Conservation (phyloP, 2,329 filamentous ascomycete genomes). For the Botrytis deweyae region DNA sequence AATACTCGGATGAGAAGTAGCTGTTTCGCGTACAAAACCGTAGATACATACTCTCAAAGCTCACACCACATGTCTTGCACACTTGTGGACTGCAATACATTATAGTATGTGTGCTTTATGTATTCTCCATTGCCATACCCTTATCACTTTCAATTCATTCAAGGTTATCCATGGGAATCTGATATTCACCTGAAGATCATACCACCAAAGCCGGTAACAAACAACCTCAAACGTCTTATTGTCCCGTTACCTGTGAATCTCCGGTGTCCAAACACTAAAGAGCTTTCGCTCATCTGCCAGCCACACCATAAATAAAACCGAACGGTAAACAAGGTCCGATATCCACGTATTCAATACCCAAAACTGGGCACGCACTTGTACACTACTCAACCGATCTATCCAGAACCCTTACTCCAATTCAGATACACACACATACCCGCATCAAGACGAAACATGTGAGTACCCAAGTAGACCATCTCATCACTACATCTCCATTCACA, state of each 20-base stretch:
- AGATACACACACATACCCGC: background rate
- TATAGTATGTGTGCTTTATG: background rate
- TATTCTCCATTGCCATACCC: background rate
- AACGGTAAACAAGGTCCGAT: background rate
- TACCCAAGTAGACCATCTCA: too few relatives aligned
- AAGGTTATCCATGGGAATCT: background rate
- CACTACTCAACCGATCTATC: background rate
- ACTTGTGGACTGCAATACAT: background rate
- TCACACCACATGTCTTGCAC: background rate
- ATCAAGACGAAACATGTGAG: background rate
- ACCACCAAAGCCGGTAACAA: too few relatives aligned
- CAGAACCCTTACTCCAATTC: too few relatives aligned
- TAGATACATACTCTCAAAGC: background rate
- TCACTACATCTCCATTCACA: too few relatives aligned
- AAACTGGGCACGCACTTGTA: too few relatives aligned
- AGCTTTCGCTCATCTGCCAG: background rate
- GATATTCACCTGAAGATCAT: background rate
- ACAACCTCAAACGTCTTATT: background rate
- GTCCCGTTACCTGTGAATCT: background rate
- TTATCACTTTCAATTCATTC: background rate
- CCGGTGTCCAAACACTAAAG: background rate
- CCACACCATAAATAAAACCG: background rate
- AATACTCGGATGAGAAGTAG: background rate
- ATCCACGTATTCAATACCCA: background rate
- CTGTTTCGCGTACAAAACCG: too few relatives aligned